These are phyloP conservation scores for Apophysomyces elegans DNA, from an alignment of 371 early-diverging fungal species.

Conservation along the genomic window DNA sequence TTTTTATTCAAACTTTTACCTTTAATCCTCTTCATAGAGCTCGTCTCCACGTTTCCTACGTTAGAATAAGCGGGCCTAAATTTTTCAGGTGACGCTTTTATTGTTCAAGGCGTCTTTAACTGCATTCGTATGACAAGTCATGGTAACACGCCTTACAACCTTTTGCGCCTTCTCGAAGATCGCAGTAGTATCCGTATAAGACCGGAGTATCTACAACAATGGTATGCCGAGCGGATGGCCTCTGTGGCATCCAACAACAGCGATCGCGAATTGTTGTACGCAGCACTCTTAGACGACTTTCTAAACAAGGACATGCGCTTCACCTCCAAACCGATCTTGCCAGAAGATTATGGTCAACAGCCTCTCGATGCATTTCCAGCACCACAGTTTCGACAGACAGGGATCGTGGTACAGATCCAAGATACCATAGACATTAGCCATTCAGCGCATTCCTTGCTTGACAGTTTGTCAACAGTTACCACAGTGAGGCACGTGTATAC, in stretches of 20 bases:
- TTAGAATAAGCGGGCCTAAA: background rate
- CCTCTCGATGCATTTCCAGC: constrained; percentile 29
- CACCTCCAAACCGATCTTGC: constrained; percentile 33
- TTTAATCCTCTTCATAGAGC: too few species aligned
- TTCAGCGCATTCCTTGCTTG: constrained; percentile 34
- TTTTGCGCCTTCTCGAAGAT: constrained; percentile 28
- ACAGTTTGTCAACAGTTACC: constrained; percentile 22
- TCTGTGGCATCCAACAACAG: constrained; percentile 1
- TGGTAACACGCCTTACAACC: constrained; percentile 20
- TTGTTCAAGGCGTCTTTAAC: background rate
- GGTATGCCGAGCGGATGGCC: constrained; percentile 13
- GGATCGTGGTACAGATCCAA: constrained; percentile 42
- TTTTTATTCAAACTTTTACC: too few species aligned
- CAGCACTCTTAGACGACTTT: constrained; percentile 25
- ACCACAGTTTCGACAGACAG: constrained; percentile 18
- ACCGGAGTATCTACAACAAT: constrained; percentile 24
- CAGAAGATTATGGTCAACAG: constrained; percentile 20
- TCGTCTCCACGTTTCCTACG: too few species aligned
- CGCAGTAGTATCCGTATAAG: constrained; percentile 28
- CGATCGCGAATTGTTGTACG: constrained; percentile 25
- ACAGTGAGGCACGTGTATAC: constrained; percentile 37
- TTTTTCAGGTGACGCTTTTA: background rate
- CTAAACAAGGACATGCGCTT: constrained; percentile 29
- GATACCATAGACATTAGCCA: constrained; percentile 37
- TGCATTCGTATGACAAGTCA: background rate